These are phyloP conservation scores for Lumnitzera littorea DNA, from an alignment of 345 rosid species.

Conservation along the genomic window DNA sequence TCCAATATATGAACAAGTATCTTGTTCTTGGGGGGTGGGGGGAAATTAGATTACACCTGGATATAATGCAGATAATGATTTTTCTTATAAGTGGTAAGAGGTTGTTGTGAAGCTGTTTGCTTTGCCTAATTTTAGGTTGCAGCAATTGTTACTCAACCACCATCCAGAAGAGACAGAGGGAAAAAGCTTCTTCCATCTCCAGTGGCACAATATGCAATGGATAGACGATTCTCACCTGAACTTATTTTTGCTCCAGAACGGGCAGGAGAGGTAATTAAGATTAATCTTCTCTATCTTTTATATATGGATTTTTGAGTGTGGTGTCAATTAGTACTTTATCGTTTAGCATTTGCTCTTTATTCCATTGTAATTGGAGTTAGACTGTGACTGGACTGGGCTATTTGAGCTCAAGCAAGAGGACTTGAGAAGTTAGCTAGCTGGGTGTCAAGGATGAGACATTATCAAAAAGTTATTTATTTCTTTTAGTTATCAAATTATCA, in stretches of 20 bases:
- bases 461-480: too few species aligned
- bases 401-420: neutral
- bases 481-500: too few species aligned
- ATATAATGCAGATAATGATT: neutral
- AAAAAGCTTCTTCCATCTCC: constrained; percentile 73
- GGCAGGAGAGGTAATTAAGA: constrained; percentile 67
- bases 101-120: constrained; percentile 3
- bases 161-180: constrained; percentile 76
- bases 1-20: too few species aligned
- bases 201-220: constrained; percentile 73
- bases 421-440: too few species aligned
- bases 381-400: neutral
- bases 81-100: neutral
- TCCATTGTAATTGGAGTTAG: too few species aligned
- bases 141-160: constrained; percentile 89
- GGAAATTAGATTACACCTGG: neutral
- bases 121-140: constrained; percentile 48
- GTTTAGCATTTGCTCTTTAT: too few species aligned
- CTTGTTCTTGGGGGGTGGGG: too few species aligned
- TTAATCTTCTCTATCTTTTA: constrained; percentile 1
- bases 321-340: too few species aligned
- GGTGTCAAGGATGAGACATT: too few species aligned
- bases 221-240: constrained; percentile 67
- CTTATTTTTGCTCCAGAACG: constrained; percentile 79
- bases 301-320: constrained; percentile 4